These are phyloP conservation scores for Linaria vulgaris DNA, from an alignment of 257 asterid species.

Conservation along the genomic window DNA sequence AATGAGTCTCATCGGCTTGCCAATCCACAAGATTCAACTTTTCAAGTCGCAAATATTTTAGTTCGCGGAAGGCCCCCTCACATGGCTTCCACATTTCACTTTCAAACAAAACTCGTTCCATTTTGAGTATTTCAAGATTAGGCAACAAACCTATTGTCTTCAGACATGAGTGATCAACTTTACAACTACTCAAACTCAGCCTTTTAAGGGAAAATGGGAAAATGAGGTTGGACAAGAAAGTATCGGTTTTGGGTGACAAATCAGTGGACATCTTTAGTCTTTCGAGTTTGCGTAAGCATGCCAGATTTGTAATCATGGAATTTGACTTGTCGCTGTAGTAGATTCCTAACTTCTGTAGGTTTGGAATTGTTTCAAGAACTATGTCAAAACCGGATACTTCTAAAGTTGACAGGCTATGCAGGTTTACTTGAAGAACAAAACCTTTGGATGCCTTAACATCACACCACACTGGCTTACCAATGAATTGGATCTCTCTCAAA, in stretches of 20 bases:
- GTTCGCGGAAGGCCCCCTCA: conserved; percentile 10
- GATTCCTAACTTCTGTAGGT: not conserved
- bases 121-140: conserved; percentile 22
- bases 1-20: conserved; percentile 20
- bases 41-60: not conserved
- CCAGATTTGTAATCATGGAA: not conserved
- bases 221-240: not conserved
- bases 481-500: not conserved
- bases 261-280: not conserved
- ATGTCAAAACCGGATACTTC: not conserved
- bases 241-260: too few species aligned
- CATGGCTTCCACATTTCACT: conserved; percentile 5
- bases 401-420: not conserved
- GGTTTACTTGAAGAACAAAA: not conserved
- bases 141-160: not conserved
- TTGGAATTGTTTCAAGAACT: not conserved
- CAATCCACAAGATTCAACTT: conserved; percentile 19
- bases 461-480: not conserved
- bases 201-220: not conserved
- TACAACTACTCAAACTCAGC: not conserved
- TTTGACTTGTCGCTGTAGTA: not conserved
- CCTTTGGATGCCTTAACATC: not conserved
- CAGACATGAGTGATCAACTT: not conserved
- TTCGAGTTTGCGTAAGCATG: conserved; percentile 2
- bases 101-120: not conserved